Evolutionary conservation across 257 asterid species (phyloP).

Genomic region (Knoxia roxburghii): DNA sequence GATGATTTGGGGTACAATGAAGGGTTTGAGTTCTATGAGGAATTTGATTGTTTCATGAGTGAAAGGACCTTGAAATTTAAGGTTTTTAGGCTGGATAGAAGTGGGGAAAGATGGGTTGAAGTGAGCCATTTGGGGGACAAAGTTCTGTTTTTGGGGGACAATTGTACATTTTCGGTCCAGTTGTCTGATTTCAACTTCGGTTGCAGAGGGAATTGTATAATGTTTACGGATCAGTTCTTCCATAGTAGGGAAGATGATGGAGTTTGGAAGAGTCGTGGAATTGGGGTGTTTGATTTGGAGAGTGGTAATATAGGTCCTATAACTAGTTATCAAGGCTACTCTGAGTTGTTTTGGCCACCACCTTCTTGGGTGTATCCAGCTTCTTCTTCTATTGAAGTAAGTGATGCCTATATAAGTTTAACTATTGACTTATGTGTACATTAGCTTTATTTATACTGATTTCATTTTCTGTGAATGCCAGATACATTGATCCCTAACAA

Average conservation of each 20-base stretch:
- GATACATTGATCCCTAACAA: no score
- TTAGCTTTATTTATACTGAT: not conserved
- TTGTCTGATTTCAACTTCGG: conserved; percentile 39
- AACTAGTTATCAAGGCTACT: conserved; percentile 30
- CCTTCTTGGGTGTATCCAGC: conserved; percentile 61
- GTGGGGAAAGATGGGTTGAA: conserved; percentile 51
- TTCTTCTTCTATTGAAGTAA: conserved; percentile 48
- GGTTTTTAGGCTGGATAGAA: conserved; percentile 61
- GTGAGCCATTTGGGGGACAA: conserved; percentile 55
- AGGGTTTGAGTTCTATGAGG: conserved; percentile 60
- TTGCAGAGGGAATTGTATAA: conserved; percentile 59
- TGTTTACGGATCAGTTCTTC: conserved; percentile 51
- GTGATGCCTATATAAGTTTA: conserved; percentile 16
- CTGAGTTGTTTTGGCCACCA: conserved; percentile 84
- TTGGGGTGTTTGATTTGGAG: conserved; percentile 68
- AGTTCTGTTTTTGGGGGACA: conserved; percentile 76
- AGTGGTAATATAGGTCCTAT: conserved; percentile 62
- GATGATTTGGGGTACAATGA: conserved; percentile 57
- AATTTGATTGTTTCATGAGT: conserved; percentile 54
- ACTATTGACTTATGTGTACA: not conserved
- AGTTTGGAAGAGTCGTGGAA: conserved; percentile 38
- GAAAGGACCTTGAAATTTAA: conserved; percentile 75
- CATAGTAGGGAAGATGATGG: conserved; percentile 50
- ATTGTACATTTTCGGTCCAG: conserved; percentile 55
- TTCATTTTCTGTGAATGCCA: no score